Conservation (phyloP, 768 basidiomycete genomes). For the Trametes coccinea region DNA sequence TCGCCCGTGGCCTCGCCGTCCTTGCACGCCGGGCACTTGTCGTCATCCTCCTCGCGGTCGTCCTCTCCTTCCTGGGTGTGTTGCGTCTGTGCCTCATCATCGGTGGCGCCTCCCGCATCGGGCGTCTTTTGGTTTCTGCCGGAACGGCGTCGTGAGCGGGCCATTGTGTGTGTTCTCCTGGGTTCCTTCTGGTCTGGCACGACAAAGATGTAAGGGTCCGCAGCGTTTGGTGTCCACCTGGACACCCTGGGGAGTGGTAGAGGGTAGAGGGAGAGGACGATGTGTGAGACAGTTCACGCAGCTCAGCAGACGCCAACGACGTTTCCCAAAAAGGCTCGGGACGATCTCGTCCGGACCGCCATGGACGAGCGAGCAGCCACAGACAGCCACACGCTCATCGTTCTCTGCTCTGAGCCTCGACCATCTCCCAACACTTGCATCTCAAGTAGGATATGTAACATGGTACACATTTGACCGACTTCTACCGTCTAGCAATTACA, state of each 20-base stretch:
- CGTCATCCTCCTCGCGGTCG: conserved; percentile 27
- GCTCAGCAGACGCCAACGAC: background rate
- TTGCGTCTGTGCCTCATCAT: conserved; percentile 16
- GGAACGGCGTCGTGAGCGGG: conserved; percentile 45
- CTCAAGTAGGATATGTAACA: background rate
- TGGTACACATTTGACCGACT: background rate
- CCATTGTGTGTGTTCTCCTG: conserved; percentile 34
- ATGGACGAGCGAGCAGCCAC: background rate
- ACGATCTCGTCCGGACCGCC: conserved; percentile 3
- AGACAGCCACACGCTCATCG: no score
- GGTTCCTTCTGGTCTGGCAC: background rate
- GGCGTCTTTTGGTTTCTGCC: conserved; percentile 33
- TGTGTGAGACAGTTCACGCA: conserved; percentile 5
- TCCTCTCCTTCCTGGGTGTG: conserved; percentile 10
- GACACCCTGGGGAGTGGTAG: background rate
- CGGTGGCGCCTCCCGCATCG: conserved; percentile 29
- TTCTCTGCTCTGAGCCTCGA: no score
- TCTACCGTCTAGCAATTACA: conserved; percentile 19
- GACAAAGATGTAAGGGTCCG: no score
- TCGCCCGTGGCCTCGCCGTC: conserved; percentile 33
- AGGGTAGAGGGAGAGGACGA: background rate
- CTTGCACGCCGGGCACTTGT: conserved; percentile 55
- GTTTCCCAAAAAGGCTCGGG: conserved; percentile 1
- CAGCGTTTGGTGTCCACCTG: background rate
- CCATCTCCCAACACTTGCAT: background rate